A percentile compares a stretch with the other conserved stretches of the same genome.
Conservation (phyloP, 2,329 filamentous ascomycete genomes). For the Cercospora brassicicola region DNA sequence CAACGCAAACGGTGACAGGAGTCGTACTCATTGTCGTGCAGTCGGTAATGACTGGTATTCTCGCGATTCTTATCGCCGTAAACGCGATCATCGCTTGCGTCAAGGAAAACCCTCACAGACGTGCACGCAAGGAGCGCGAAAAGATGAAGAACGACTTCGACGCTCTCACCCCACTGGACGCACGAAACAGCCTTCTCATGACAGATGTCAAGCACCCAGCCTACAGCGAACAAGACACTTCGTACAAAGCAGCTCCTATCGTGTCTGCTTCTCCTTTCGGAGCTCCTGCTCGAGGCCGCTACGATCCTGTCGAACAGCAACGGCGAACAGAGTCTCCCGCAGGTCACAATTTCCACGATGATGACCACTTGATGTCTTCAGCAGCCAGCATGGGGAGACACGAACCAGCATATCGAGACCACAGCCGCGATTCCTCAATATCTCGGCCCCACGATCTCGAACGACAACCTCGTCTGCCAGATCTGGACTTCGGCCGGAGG, state of each 20-base stretch:
- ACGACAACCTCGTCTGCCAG: conserved; percentile 35
- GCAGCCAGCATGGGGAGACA: conserved; percentile 38
- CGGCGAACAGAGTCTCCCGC: conserved; percentile 28
- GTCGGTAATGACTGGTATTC: conserved; percentile 73
- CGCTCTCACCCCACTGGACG: conserved; percentile 80
- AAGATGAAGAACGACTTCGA: conserved; percentile 74
- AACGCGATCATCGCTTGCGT: conserved; percentile 82
- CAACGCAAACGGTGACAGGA: conserved; percentile 90
- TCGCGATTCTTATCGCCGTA: conserved; percentile 84
- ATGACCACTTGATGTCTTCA: conserved; percentile 33
- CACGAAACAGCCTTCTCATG: conserved; percentile 81
- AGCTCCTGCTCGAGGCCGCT: conserved; percentile 35
- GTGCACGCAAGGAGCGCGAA: conserved; percentile 86
- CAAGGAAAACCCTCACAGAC: conserved; percentile 86
- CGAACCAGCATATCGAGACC: conserved; percentile 16
- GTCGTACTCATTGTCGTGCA: conserved; percentile 93
- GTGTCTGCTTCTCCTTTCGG: conserved; percentile 34
- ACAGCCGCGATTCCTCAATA: conserved; percentile 19
- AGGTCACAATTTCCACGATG: conserved; percentile 21
- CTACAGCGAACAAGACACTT: conserved; percentile 37
- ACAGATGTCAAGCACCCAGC: conserved; percentile 54
- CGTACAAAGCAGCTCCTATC: conserved; percentile 36
- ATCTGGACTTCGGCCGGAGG: conserved; percentile 30
- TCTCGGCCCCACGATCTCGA: conserved; percentile 7
- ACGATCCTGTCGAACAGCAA: conserved; percentile 34